Evolutionary conservation across 2,329 filamentous ascomycete genomes (phyloP).

Genomic region (Eutypa lata): DNA sequence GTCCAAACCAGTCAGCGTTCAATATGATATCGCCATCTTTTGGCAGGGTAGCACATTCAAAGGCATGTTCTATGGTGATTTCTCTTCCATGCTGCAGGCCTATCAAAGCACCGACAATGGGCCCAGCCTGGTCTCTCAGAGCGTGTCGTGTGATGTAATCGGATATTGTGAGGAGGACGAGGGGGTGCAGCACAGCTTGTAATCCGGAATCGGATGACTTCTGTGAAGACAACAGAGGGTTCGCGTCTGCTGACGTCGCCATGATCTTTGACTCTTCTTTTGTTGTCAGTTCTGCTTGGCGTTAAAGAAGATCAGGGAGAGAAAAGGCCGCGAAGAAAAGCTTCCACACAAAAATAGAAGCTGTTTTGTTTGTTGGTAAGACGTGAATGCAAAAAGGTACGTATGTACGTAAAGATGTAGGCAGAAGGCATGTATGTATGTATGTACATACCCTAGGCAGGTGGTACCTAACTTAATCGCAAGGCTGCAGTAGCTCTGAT

Average conservation of each 20-base stretch:
- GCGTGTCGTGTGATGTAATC: constrained; percentile 94
- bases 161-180: constrained; percentile 93
- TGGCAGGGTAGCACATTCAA: constrained; percentile 67
- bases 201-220: constrained; percentile 71
- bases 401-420: too few species aligned
- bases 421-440: too few species aligned
- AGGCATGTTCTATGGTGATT: constrained; percentile 89
- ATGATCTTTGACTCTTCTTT: constrained; percentile 33
- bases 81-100: constrained; percentile 89
- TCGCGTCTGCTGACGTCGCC: constrained; percentile 40
- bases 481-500: too few species aligned
- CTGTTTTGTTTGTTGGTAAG: too few species aligned
- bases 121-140: constrained; percentile 69
- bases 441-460: too few species aligned
- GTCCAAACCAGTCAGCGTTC: constrained; percentile 68
- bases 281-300: neutral
- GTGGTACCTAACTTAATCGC: too few species aligned
- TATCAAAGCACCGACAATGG: constrained; percentile 81
- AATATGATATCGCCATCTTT: constrained; percentile 59
- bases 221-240: constrained; percentile 62
- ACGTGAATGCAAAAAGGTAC: too few species aligned
- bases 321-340: neutral
- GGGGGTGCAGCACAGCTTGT: constrained; percentile 81
- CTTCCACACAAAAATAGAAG: too few species aligned
- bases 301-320: neutral